Evolutionary conservation across 1,139 yeast genomes (phyloP).

Genomic region (Pichia sp.): DNA sequence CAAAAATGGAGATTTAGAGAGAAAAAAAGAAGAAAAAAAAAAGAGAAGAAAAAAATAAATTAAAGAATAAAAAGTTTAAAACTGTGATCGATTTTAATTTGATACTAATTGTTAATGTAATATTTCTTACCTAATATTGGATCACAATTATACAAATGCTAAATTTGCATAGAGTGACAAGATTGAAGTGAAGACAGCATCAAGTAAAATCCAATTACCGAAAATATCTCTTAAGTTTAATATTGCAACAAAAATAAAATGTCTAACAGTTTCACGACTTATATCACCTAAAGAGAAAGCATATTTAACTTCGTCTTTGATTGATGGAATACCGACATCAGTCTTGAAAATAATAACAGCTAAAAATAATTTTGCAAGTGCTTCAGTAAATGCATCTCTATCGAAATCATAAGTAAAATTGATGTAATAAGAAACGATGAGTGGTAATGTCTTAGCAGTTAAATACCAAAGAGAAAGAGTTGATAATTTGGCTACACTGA

Average conservation of each 20-base stretch:
- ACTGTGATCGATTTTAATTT: not conserved
- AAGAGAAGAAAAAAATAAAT: not conserved
- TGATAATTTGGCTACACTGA: constrained; percentile 32
- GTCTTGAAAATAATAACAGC: constrained; percentile 37
- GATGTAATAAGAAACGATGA: constrained; percentile 42
- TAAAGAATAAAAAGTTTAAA: too few species aligned
- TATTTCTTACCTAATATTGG: not conserved
- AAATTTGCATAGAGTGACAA: constrained; percentile 45
- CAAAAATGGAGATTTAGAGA: not conserved
- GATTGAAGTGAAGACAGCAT: constrained; percentile 43
- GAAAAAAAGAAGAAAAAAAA: constrained; percentile 1
- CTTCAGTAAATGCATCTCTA: constrained; percentile 50
- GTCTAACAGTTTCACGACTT: constrained; percentile 8
- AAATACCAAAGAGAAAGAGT: constrained; percentile 39
- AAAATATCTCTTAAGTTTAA: constrained; percentile 34
- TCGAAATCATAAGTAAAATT: constrained; percentile 43
- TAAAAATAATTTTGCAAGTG: constrained; percentile 41
- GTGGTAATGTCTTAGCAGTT: constrained; percentile 38
- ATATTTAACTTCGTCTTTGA: constrained; percentile 35
- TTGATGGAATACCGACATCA: constrained; percentile 32
- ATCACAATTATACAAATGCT: constrained; percentile 23
- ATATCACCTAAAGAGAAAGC: constrained; percentile 21
- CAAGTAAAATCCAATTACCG: constrained; percentile 44
- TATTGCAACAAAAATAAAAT: constrained; percentile 34
- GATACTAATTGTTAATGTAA: not conserved